Evolutionary conservation across 2,329 filamentous ascomycete species (phyloP), one percentile per base, ranked within the genome.

Genomic region (Pseudogymnoascus sp.): DNA sequence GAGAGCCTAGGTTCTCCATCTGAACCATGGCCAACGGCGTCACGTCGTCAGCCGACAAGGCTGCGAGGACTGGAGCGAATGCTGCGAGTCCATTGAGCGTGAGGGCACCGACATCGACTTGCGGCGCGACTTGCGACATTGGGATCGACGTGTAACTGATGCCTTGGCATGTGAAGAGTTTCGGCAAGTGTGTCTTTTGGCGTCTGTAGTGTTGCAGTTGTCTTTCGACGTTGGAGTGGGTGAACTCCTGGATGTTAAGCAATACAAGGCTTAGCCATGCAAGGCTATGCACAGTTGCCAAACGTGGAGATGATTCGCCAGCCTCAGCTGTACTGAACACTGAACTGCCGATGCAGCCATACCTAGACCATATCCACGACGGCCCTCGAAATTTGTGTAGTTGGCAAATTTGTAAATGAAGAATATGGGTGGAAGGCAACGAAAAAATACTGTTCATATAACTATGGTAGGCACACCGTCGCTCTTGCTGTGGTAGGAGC

Each of bases 31-130:
- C 61, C n/a, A 62, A 41, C 4, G 65, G 65, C 9, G 25, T 23
- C 9, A 67, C 61, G 38, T 67, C 52, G 42, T 67, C 65, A 16
- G 65, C 65, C 0, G 65, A 67, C 14, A 67, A 41, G 33, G 45
- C 58, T 28, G 61, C 42, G 22, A 67, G 63, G 19, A 65, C 8
- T 14, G 60, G 22, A 6, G 16, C 8, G 3, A 61, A 61, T 4
- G 58, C 58, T 14, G 28, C 28, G 14, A 60, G 58, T 28, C 58
- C 58, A 39, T 38, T 38, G 22, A 60, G 19, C 19, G 58, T 38
- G 58, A 25, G 35, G 0, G 4, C 19, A 9, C 58, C 58, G 33
- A 60, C 58, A 12, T 60, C 58, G 6, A 38, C 25, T 39, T 60
- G 58, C 2, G 33, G 58, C 7, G 58, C 2, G 35, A 60, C 12